A percentile compares a stretch with the other conserved stretches of the same genome.
Conservation (phyloP, 352 stramenopile genomes). For the Elongisporangium undulatum region DNA sequence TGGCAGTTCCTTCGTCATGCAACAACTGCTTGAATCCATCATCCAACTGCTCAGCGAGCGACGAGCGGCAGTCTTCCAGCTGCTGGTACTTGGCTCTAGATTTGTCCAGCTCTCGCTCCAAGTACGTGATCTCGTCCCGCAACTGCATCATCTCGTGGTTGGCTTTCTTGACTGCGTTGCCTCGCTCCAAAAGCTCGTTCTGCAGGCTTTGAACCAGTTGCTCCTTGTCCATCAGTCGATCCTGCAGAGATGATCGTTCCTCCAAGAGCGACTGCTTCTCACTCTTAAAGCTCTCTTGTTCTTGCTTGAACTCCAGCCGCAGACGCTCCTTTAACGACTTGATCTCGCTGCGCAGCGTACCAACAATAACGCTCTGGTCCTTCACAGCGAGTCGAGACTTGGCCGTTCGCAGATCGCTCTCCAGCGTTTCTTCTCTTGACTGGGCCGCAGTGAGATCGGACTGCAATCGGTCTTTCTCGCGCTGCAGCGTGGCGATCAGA, state of each 20-base stretch:
- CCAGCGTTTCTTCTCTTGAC: slow-evolving; percentile 19
- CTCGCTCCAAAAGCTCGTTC: slow-evolving; percentile 23
- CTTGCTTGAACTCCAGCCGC: slow-evolving; percentile 56
- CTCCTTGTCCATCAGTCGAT: slow-evolving; percentile 44
- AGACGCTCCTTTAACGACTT: slow-evolving; percentile 51
- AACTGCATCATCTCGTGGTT: slow-evolving; percentile 41
- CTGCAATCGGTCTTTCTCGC: slow-evolving; percentile 32
- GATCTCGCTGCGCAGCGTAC: slow-evolving; percentile 61
- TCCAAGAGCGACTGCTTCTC: slow-evolving; percentile 35
- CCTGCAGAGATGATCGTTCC: slow-evolving; percentile 32
- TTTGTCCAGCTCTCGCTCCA: slow-evolving; percentile 36
- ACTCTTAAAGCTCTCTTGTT: slow-evolving; percentile 37
- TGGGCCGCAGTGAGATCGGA: slow-evolving; percentile 15
- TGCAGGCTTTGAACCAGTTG: slow-evolving; percentile 32
- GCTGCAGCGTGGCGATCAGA: slow-evolving; percentile 33
- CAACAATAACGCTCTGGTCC: slow-evolving; percentile 50
- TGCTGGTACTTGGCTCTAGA: slow-evolving; percentile 49
- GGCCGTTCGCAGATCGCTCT: slow-evolving; percentile 24
- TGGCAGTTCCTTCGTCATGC: slow-evolving; percentile 53
- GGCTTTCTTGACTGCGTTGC: slow-evolving; percentile 11
- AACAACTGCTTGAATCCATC: slow-evolving; percentile 66
- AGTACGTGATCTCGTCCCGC: slow-evolving; percentile 24
- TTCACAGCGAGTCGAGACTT: slow-evolving; percentile 40
- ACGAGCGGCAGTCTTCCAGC: slow-evolving; percentile 39
- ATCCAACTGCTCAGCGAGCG: slow-evolving; percentile 57